These are phyloP conservation scores for Cupressus sempervirens DNA, from an alignment of 75 land plant genomes.

Conservation along the genomic window DNA sequence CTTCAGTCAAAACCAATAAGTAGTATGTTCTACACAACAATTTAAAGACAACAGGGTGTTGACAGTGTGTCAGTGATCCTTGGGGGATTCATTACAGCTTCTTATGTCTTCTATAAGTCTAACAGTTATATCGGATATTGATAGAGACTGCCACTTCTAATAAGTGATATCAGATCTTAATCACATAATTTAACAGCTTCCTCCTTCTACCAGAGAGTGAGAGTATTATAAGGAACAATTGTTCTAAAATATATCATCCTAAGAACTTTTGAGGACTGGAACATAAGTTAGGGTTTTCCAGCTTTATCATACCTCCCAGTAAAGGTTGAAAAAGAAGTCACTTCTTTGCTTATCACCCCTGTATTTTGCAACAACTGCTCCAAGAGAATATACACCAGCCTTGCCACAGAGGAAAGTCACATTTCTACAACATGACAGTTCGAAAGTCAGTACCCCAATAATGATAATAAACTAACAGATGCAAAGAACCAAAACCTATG, in stretches of 20 bases:
- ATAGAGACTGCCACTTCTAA: too few relatives aligned
- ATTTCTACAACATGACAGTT: slow-evolving; percentile 23
- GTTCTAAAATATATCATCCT: not conserved
- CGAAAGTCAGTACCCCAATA: not conserved
- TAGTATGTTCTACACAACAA: not conserved
- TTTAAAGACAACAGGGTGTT: not conserved
- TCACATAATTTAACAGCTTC: too few relatives aligned
- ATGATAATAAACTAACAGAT: not conserved
- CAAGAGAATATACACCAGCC: slow-evolving; percentile 71
- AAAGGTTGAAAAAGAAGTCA: slow-evolving; percentile 38
- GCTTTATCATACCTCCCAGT: slow-evolving; percentile 39
- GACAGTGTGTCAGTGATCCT: too few relatives aligned
- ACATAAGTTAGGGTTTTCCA: not conserved
- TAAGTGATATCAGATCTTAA: too few relatives aligned
- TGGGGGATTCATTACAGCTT: too few relatives aligned
- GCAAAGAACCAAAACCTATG: not conserved
- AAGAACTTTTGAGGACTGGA: not conserved
- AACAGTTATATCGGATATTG: too few relatives aligned
- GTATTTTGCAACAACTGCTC: slow-evolving; percentile 58
- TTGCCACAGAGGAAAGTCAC: slow-evolving; percentile 70
- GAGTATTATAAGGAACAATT: not conserved
- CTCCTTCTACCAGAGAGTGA: too few relatives aligned
- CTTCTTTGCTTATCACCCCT: slow-evolving; percentile 36
- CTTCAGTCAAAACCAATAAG: not conserved
- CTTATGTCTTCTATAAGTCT: too few relatives aligned